Evolutionary conservation across 164 flowering plant species (phyloP).

Genomic region (Stephania cephalantha): DNA sequence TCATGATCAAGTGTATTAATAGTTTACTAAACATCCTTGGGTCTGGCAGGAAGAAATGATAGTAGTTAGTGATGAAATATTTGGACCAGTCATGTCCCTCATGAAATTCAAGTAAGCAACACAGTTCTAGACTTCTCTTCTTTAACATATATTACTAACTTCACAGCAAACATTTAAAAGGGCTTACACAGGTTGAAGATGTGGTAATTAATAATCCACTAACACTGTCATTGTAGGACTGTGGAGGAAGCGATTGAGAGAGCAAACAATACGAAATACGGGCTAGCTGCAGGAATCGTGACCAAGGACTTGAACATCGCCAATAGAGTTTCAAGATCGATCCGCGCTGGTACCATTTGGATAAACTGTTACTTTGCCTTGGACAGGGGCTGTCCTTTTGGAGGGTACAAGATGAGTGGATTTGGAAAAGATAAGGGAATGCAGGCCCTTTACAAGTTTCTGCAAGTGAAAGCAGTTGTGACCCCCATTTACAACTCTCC

Average conservation of each 20-base stretch:
- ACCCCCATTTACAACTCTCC: conserved; percentile 65
- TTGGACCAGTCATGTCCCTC: conserved; percentile 72
- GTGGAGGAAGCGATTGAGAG: conserved; percentile 54
- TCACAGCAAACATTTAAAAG: neutral
- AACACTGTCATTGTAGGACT: conserved; percentile 32
- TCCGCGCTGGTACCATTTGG: conserved; percentile 69
- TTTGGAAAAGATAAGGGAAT: conserved; percentile 54
- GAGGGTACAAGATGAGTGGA: conserved; percentile 80
- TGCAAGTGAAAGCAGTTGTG: conserved; percentile 62
- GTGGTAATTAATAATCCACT: too few relatives aligned
- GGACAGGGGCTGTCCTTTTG: conserved; percentile 48
- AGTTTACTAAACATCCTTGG: conserved; percentile 30
- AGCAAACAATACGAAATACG: conserved; percentile 60
- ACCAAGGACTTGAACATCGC: conserved; percentile 57
- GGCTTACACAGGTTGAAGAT: too few relatives aligned
- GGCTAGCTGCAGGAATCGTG: conserved; percentile 70
- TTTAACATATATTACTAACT: neutral
- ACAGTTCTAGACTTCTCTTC: neutral
- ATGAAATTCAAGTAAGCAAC: conserved; percentile 72
- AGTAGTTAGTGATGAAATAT: conserved; percentile 65
- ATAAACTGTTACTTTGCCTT: conserved; percentile 65
- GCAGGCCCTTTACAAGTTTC: conserved; percentile 57
- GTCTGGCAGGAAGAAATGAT: conserved; percentile 72
- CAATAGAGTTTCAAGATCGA: conserved; percentile 66
- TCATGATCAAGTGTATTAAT: too few relatives aligned